Percentiles rank a stretch among this genome's conserved stretches.
Evolutionary conservation across 2,329 filamentous ascomycete genomes (phyloP).

Genomic region (Curvularia sp.): DNA sequence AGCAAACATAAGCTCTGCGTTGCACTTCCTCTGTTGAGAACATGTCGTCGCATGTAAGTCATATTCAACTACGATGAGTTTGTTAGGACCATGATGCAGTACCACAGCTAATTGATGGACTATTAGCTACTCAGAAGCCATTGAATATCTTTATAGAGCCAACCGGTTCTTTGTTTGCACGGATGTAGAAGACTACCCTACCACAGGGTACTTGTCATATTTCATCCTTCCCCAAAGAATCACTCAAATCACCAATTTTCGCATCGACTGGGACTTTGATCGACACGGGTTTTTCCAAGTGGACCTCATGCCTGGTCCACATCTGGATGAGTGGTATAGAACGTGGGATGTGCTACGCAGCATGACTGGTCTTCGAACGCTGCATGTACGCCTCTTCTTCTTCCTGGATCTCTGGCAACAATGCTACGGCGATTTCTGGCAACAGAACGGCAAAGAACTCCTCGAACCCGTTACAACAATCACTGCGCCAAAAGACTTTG

Average conservation of each 20-base stretch:
- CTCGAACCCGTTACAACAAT: conserved; percentile 23
- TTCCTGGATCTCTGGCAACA: conserved; percentile 8
- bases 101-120: conserved; percentile 3
- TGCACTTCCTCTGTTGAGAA: conserved; percentile 23
- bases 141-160: conserved; percentile 31
- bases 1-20: conserved; percentile 10
- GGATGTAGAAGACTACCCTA: conserved; percentile 19
- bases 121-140: conserved; percentile 34
- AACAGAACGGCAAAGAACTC: conserved; percentile 17
- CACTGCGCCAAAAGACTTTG: conserved; percentile 23
- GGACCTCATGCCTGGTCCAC: conserved; percentile 3
- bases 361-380: conserved; percentile 27
- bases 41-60: conserved; percentile 35
- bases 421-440: conserved; percentile 24
- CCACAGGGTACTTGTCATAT: conserved; percentile 26
- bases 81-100: neutral
- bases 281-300: conserved; percentile 14
- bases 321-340: conserved; percentile 20
- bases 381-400: conserved; percentile 25
- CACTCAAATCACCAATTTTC: conserved; percentile 24
- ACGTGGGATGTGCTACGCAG: conserved; percentile 26
- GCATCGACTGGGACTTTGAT: conserved; percentile 28
- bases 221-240: conserved; percentile 32
- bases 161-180: conserved; percentile 30
- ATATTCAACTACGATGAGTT: neutral